These are phyloP conservation scores for Colletotrichum filicis DNA, from an alignment of 2,329 filamentous ascomycete species.

Conservation along the genomic window DNA sequence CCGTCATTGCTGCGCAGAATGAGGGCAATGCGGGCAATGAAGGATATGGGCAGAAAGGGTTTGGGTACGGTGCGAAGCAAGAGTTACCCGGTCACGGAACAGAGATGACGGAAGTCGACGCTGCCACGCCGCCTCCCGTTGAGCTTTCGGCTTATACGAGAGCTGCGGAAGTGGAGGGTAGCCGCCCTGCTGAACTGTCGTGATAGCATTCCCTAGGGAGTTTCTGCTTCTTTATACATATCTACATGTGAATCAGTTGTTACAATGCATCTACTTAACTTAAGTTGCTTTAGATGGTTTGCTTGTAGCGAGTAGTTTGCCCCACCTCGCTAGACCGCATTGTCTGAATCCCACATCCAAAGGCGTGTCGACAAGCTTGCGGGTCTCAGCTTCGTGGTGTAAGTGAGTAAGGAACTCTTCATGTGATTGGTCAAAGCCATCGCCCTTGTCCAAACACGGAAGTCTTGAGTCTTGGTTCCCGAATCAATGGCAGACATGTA, in stretches of 20 bases:
- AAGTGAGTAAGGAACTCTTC: not conserved
- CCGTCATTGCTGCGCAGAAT: not conserved
- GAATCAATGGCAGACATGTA: not conserved
- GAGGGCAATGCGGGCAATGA: not conserved
- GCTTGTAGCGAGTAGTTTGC: not conserved
- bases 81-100: not conserved
- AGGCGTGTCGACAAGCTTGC: not conserved
- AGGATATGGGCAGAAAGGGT: not conserved
- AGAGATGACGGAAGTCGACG: not conserved
- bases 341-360: not conserved
- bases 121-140: not conserved
- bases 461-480: not conserved
- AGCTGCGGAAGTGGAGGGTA: conserved; percentile 4
- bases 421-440: not conserved
- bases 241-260: too few species aligned
- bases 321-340: not conserved
- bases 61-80: conserved; percentile 12
- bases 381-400: not conserved
- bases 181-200: not conserved
- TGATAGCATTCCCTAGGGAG: not conserved
- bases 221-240: too few species aligned
- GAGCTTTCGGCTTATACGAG: conserved; percentile 1
- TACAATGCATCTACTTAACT: too few species aligned
- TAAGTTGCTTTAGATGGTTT: too few species aligned
- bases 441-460: conserved; percentile 3